Conservation (phyloP, 2,329 filamentous ascomycete species). For the Coniochaeta sp. region DNA sequence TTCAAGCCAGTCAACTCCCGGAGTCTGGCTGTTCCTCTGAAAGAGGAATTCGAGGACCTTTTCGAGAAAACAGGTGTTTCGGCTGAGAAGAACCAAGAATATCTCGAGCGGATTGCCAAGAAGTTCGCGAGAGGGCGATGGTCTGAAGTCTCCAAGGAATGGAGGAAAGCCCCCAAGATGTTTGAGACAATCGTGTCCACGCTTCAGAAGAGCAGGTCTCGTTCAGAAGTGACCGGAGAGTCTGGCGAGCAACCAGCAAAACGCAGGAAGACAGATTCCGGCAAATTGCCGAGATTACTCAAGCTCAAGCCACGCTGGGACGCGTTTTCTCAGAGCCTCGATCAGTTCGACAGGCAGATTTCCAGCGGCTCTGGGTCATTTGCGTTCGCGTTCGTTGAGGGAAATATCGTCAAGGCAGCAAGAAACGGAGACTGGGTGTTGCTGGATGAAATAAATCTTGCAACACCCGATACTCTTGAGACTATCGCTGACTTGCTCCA, state of each 20-base stretch:
- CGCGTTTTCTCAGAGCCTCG: conserved; percentile 64
- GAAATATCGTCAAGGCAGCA: conserved; percentile 92
- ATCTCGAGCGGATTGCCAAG: conserved; percentile 73
- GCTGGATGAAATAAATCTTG: conserved; percentile 94
- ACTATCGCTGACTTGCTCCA: conserved; percentile 83
- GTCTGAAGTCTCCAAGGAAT: conserved; percentile 76
- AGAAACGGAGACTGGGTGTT: conserved; percentile 96
- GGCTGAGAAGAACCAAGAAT: conserved; percentile 77
- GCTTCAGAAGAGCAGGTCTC: conserved; percentile 37
- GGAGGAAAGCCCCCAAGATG: conserved; percentile 84
- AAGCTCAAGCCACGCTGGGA: conserved; percentile 66
- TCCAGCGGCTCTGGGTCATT: conserved; percentile 66
- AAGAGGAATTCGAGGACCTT: conserved; percentile 88
- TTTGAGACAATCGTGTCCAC: conserved; percentile 63
- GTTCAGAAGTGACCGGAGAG: conserved; percentile 20
- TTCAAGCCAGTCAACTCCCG: conserved; percentile 94
- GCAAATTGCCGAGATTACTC: conserved; percentile 57
- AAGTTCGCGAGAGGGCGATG: conserved; percentile 77
- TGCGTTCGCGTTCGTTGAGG: conserved; percentile 92
- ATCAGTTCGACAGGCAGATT: conserved; percentile 74
- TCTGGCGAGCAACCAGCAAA: conserved; percentile 58
- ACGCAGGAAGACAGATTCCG: conserved; percentile 50
- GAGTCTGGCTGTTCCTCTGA: conserved; percentile 78
- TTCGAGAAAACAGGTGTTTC: conserved; percentile 83
- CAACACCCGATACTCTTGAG: conserved; percentile 89